phyloP scores from a whole-genome alignment of 169 alveolate genomes.

The Perkinsus chesapeaki region DNA sequence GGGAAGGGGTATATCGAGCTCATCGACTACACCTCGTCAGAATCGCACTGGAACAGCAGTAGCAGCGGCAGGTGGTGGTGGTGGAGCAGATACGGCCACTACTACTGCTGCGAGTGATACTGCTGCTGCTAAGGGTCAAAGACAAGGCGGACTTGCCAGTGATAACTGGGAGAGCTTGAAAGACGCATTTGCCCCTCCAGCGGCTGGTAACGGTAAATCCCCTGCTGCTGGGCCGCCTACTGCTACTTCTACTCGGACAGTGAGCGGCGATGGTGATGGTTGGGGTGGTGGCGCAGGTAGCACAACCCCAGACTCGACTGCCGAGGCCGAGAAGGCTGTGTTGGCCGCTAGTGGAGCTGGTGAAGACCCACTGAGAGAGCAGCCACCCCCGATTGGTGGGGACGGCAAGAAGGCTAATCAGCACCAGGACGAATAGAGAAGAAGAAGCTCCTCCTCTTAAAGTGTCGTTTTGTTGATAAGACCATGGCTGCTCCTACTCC shows the following conservation, averaged over 20 bases:
- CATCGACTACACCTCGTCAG: not conserved
- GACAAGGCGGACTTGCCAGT: not conserved
- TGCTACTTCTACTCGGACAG: not conserved
- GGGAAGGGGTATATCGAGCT: not conserved
- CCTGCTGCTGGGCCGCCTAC: not conserved
- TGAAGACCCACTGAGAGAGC: not conserved
- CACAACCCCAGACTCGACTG: not conserved
- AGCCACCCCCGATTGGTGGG: not conserved
- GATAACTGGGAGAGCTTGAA: not conserved
- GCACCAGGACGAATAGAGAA: too few species aligned
- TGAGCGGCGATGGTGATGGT: not conserved
- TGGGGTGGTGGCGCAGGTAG: not conserved
- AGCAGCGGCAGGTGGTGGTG: too few species aligned
- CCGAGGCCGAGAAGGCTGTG: not conserved
- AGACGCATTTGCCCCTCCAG: not conserved
- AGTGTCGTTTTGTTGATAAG: not conserved
- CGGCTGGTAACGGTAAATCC: not conserved
- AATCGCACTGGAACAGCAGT: too few species aligned
- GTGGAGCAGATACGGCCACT: not conserved
- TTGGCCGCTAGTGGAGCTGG: not conserved
- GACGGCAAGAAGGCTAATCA: too few species aligned
- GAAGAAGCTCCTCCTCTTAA: not conserved
- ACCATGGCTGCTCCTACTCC: too few species aligned
- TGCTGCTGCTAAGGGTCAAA: not conserved
- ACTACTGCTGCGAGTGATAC: not conserved